These are phyloP conservation scores for Cryptococcus sp. DNA, from an alignment of 1,284 basidiomycete genomes.

Conservation along the genomic window DNA sequence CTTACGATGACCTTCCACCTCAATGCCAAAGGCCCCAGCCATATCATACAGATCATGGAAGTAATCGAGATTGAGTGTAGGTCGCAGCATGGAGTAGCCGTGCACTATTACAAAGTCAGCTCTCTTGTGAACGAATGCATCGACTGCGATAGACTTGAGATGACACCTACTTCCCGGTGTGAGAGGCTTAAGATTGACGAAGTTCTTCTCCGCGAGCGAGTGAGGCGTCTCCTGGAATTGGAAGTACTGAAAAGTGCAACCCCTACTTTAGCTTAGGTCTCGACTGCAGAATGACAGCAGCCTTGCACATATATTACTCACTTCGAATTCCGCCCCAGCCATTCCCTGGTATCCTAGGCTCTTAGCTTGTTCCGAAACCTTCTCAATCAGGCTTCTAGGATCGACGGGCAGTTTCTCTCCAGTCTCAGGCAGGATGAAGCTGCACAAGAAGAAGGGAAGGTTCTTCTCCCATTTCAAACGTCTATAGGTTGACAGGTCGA, in stretches of 20 bases:
- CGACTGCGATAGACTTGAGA: not conserved
- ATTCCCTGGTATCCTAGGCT: slow-evolving; percentile 63
- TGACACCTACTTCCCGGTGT: slow-evolving; percentile 80
- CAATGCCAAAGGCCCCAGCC: slow-evolving; percentile 70
- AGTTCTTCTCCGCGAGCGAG: slow-evolving; percentile 74
- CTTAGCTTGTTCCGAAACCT: slow-evolving; percentile 57
- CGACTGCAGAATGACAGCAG: not conserved
- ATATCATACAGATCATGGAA: slow-evolving; percentile 86
- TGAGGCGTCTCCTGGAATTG: slow-evolving; percentile 89
- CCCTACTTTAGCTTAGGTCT: not conserved
- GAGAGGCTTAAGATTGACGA: slow-evolving; percentile 69
- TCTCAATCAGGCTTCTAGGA: slow-evolving; percentile 76
- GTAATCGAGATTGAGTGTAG: slow-evolving; percentile 84
- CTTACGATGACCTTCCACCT: slow-evolving; percentile 89
- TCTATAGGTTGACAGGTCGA: slow-evolving; percentile 82
- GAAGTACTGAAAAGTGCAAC: slow-evolving; percentile 67
- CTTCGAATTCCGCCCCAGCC: slow-evolving; percentile 90
- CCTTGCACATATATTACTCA: slow-evolving; percentile 44
- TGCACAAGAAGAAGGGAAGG: slow-evolving; percentile 88
- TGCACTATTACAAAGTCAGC: slow-evolving; percentile 64
- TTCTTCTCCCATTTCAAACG: slow-evolving; percentile 90
- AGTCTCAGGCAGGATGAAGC: slow-evolving; percentile 83
- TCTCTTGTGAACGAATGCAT: not conserved
- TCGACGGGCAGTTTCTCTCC: slow-evolving; percentile 74
- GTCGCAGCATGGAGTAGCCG: slow-evolving; percentile 85